phyloP scores from a whole-genome alignment of 2,329 filamentous ascomycete genomes.

The Ophiostoma sp. region DNA sequence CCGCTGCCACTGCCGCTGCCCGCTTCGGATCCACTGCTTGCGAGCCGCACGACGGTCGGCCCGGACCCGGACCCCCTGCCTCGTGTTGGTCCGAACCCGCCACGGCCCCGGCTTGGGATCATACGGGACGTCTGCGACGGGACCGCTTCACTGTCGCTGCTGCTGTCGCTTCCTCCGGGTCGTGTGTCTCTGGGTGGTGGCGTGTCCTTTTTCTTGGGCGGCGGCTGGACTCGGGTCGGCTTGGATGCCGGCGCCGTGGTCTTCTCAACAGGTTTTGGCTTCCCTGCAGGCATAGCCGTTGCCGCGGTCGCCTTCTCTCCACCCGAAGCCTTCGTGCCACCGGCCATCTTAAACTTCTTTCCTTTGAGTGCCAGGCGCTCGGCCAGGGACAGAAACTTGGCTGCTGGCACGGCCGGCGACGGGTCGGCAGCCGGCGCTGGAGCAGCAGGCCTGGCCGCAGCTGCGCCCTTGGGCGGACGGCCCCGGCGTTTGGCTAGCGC shows the following conservation, averaged over 20 bases:
- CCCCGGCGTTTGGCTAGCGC: background rate
- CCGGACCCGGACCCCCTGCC: slow-evolving; percentile 20
- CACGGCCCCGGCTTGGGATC: background rate
- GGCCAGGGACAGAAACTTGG: slow-evolving; percentile 49
- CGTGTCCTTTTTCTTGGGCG: background rate
- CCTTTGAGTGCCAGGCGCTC: slow-evolving; percentile 52
- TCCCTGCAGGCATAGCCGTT: too few relatives aligned
- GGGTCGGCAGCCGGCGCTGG: too few relatives aligned
- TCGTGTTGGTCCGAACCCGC: background rate
- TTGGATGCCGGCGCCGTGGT: background rate
- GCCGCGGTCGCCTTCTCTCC: background rate
- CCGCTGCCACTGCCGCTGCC: background rate
- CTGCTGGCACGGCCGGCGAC: slow-evolving; percentile 23
- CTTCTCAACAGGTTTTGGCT: background rate
- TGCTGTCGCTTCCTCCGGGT: background rate
- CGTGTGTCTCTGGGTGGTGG: background rate
- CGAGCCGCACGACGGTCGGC: slow-evolving; percentile 35
- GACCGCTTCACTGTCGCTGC: background rate
- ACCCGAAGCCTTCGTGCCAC: background rate
- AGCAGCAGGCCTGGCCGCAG: too few relatives aligned
- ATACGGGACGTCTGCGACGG: background rate
- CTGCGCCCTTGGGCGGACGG: too few relatives aligned
- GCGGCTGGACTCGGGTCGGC: background rate
- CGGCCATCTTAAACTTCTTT: slow-evolving; percentile 47
- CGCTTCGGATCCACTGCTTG: slow-evolving; percentile 23